Evolutionary conservation across 805 yeast species (phyloP).

Genomic region (Barnettozyma sucrosica): DNA sequence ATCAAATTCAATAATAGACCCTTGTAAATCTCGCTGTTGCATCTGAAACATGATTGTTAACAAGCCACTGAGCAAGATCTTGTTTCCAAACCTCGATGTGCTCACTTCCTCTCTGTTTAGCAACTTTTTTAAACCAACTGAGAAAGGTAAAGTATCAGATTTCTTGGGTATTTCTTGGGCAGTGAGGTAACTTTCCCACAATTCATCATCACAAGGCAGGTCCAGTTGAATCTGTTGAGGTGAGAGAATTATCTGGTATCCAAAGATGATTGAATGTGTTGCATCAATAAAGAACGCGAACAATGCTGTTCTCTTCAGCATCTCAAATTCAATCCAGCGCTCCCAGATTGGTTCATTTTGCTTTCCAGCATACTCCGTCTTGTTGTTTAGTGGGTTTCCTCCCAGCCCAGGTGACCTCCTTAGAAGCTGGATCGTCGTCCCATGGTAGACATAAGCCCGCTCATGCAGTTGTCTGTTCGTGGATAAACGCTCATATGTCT

Average conservation of each 20-base stretch:
- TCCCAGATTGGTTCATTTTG: constrained; percentile 39
- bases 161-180: constrained; percentile 24
- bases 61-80: constrained; percentile 61
- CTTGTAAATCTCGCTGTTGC: constrained; percentile 66
- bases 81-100: constrained; percentile 57
- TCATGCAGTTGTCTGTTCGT: constrained; percentile 68
- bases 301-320: constrained; percentile 69
- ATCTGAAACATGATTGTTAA: constrained; percentile 63
- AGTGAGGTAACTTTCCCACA: constrained; percentile 44
- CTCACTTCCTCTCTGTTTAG: constrained; percentile 43
- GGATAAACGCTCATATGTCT: constrained; percentile 72
- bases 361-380: constrained; percentile 25
- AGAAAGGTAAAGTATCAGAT: constrained; percentile 37
- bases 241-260: constrained; percentile 57
- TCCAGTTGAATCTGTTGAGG: constrained; percentile 57
- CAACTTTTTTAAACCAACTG: constrained; percentile 51
- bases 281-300: constrained; percentile 81
- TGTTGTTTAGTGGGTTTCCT: constrained; percentile 48
- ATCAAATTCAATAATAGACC: constrained; percentile 41
- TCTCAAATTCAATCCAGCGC: constrained; percentile 77
- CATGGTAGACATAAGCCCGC: constrained; percentile 81
- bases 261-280: constrained; percentile 70
- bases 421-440: constrained; percentile 73
- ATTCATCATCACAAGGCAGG: constrained; percentile 56
- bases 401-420: constrained; percentile 73